These are phyloP conservation scores for Dentipellis fragilis DNA, from an alignment of 768 basidiomycete species.

Conservation along the genomic window DNA sequence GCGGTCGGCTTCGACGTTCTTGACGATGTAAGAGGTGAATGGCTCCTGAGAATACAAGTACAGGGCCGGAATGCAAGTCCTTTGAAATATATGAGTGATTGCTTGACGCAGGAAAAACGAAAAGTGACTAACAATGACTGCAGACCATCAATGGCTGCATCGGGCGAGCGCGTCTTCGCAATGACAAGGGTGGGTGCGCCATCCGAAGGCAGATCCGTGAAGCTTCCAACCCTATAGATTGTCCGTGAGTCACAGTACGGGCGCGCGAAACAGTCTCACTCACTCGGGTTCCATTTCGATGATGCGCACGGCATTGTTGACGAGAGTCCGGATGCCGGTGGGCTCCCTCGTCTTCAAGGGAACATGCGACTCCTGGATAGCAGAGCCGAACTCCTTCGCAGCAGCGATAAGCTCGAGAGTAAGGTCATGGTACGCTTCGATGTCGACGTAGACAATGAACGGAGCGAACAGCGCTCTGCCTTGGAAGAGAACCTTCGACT, in stretches of 20 bases:
- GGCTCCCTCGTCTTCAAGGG: not conserved
- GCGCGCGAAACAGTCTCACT: not conserved
- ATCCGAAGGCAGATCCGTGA: not conserved
- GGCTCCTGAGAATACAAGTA: not conserved
- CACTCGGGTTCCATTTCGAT: not conserved
- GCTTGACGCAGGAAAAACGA: not conserved
- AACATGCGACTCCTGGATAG: not conserved
- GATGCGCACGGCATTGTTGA: not conserved
- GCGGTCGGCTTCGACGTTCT: not conserved
- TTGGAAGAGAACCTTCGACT: slow-evolving; percentile 2
- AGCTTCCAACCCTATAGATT: not conserved
- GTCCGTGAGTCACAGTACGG: not conserved
- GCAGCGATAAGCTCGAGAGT: not conserved
- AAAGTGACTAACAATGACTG: not conserved
- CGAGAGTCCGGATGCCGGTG: not conserved
- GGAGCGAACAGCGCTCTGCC: not conserved
- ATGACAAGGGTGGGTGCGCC: not conserved
- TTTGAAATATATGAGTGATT: not conserved
- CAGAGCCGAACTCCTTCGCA: not conserved
- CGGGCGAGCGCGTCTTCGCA: not conserved
- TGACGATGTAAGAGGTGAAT: not conserved
- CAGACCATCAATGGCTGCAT: slow-evolving; percentile 3
- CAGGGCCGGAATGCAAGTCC: slow-evolving; percentile 1
- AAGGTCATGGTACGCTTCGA: not conserved
- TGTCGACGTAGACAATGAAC: slow-evolving; percentile 1